Conservation (phyloP, 169 alveolate genomes). For the Theileria sp. region DNA sequence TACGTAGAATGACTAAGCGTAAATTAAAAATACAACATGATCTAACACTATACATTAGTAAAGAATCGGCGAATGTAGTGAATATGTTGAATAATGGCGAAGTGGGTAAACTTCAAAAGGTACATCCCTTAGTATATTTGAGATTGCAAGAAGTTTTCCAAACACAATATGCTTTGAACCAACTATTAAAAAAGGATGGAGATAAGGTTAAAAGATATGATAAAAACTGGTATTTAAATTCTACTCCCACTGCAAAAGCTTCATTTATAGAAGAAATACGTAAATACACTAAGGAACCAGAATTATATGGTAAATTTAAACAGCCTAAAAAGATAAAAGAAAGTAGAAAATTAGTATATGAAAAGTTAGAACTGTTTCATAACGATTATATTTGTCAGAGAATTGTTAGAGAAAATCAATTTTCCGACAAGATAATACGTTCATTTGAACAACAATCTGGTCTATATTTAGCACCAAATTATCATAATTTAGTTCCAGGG, state of each 20-base stretch:
- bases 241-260: slow-evolving; percentile 27
- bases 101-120: slow-evolving; percentile 30
- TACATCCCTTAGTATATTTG: slow-evolving; percentile 61
- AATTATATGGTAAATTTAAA: slow-evolving; percentile 47
- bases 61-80: slow-evolving; percentile 62
- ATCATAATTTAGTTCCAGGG: slow-evolving; percentile 57
- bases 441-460: slow-evolving; percentile 50
- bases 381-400: slow-evolving; percentile 62
- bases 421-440: slow-evolving; percentile 49
- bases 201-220: slow-evolving; percentile 34
- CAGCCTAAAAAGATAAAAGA: slow-evolving; percentile 43
- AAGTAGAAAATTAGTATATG: slow-evolving; percentile 33
- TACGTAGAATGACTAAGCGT: slow-evolving; percentile 33
- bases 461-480: slow-evolving; percentile 59
- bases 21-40: slow-evolving; percentile 60
- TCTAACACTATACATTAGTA: slow-evolving; percentile 31
- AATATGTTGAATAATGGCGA: slow-evolving; percentile 30
- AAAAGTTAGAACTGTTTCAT: slow-evolving; percentile 38
- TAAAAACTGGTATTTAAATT: slow-evolving; percentile 47
- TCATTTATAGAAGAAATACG: slow-evolving; percentile 47
- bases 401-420: slow-evolving; percentile 54
- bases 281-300: slow-evolving; percentile 41
- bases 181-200: slow-evolving; percentile 27
- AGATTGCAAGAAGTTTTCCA: slow-evolving; percentile 51
- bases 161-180: slow-evolving; percentile 36